These are phyloP conservation scores for Gossypium lobatum DNA, from an alignment of 441 rosid species.

Conservation along the genomic window DNA sequence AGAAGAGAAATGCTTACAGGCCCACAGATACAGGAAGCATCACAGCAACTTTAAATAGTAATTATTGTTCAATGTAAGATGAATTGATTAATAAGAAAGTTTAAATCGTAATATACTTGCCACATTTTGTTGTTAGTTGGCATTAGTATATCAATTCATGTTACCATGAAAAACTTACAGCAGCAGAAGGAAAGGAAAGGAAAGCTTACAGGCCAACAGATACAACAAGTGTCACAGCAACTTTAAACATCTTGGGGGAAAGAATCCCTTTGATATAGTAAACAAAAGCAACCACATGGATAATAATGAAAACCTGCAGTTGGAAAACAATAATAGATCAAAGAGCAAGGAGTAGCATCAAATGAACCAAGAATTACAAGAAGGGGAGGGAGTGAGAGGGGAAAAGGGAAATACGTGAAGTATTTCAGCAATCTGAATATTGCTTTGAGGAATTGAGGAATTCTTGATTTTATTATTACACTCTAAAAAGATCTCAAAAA, in stretches of 20 bases:
- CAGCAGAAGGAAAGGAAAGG: constrained; percentile 11
- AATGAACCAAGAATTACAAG: constrained; percentile 1
- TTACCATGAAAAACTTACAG: neutral
- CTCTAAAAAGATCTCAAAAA: neutral
- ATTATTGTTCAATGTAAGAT: neutral
- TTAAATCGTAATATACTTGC: neutral
- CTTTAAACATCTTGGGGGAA: constrained; percentile 93
- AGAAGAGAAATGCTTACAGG: constrained; percentile 9
- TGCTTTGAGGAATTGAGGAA: neutral
- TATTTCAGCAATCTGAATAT: neutral
- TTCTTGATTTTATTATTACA: neutral
- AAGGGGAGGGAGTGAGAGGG: neutral
- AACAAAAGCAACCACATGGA: constrained; percentile 94
- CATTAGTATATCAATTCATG: neutral
- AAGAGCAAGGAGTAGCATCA: constrained; percentile 10
- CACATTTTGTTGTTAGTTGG: neutral
- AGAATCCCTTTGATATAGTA: constrained; percentile 88
- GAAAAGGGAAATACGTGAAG: neutral
- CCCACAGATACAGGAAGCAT: neutral
- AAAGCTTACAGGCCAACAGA: constrained; percentile 88
- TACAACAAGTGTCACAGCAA: constrained; percentile 86
- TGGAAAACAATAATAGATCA: constrained; percentile 9
- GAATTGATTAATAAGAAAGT: neutral
- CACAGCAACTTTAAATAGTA: neutral
- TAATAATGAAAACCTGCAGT: constrained; percentile 82